Conservation (phyloP, 345 rosid genomes). For the Durio zibethinus region DNA sequence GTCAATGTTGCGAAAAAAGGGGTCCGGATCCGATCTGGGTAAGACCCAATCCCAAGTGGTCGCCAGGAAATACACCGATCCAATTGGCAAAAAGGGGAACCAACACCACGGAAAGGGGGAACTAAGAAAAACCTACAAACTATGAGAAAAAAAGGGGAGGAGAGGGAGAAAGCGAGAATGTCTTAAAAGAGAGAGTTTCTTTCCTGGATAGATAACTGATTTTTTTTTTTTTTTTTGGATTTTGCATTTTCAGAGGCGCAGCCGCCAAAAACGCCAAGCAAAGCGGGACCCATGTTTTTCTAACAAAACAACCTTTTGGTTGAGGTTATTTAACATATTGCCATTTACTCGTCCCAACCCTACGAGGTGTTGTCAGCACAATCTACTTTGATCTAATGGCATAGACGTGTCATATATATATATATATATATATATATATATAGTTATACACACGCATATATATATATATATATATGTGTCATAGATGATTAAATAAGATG, state of each 20-base stretch:
- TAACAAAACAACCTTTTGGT: neutral
- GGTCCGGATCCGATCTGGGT: slow-evolving; percentile 13
- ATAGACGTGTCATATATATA: too few relatives aligned
- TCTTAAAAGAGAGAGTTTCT: slow-evolving; percentile 27
- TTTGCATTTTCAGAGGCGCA: slow-evolving; percentile 21
- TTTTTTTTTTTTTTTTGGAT: neutral
- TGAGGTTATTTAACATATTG: neutral
- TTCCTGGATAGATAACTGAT: slow-evolving; percentile 12
- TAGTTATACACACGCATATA: too few relatives aligned
- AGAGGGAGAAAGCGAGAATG: slow-evolving; percentile 8
- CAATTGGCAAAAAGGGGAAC: slow-evolving; percentile 11
- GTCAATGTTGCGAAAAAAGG: neutral
- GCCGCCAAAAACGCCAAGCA: slow-evolving; percentile 47
- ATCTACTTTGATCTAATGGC: neutral
- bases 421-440: too few relatives aligned
- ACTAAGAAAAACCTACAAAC: neutral
- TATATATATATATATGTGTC: too few relatives aligned
- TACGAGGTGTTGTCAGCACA: neutral
- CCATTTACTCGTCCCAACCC: neutral
- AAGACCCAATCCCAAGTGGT: neutral
- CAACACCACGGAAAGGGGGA: neutral
- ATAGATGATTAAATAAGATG: too few relatives aligned
- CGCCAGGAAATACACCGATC: slow-evolving; percentile 11
- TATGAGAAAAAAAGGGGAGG: neutral
- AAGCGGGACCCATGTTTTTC: slow-evolving; percentile 19